These are phyloP conservation scores for Xylaria sp. DNA, from an alignment of 2,329 filamentous ascomycete species.

Conservation along the genomic window DNA sequence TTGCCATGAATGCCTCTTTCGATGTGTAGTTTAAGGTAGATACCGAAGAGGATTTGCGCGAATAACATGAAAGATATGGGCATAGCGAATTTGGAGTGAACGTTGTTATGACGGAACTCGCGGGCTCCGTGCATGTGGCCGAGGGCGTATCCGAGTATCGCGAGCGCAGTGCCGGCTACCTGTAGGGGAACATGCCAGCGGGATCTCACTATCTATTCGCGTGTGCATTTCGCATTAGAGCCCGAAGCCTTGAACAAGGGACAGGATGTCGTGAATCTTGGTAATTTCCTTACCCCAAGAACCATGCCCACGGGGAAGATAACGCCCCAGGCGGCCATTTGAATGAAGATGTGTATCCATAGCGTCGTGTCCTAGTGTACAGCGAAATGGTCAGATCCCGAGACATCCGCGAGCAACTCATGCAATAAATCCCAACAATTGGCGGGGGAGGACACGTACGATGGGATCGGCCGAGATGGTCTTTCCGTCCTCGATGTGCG, in stretches of 20 bases:
- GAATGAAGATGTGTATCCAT: conserved; percentile 94
- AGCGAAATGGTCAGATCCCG: conserved; percentile 50
- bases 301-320: conserved; percentile 97
- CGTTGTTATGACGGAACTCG: conserved; percentile 79
- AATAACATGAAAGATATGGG: conserved; percentile 83
- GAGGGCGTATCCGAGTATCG: conserved; percentile 87
- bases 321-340: conserved; percentile 88
- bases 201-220: conserved; percentile 79
- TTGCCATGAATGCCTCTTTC: conserved; percentile 84
- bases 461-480: conserved; percentile 78
- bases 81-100: conserved; percentile 84
- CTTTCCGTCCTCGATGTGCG: conserved; percentile 74
- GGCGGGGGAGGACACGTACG: conserved; percentile 58
- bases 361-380: conserved; percentile 82
- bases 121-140: conserved; percentile 91
- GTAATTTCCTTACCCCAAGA: conserved; percentile 73
- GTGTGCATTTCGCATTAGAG: conserved; percentile 33
- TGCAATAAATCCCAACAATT: not conserved
- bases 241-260: conserved; percentile 2
- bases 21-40: conserved; percentile 90
- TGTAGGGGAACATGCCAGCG: conserved; percentile 96
- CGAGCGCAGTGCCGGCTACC: conserved; percentile 76
- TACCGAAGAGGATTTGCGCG: conserved; percentile 80
- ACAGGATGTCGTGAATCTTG: conserved; percentile 8
- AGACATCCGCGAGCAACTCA: conserved; percentile 24